phyloP scores from a whole-genome alignment of 2,329 filamentous ascomycete genomes.

The Tricladium varicosporioides region DNA sequence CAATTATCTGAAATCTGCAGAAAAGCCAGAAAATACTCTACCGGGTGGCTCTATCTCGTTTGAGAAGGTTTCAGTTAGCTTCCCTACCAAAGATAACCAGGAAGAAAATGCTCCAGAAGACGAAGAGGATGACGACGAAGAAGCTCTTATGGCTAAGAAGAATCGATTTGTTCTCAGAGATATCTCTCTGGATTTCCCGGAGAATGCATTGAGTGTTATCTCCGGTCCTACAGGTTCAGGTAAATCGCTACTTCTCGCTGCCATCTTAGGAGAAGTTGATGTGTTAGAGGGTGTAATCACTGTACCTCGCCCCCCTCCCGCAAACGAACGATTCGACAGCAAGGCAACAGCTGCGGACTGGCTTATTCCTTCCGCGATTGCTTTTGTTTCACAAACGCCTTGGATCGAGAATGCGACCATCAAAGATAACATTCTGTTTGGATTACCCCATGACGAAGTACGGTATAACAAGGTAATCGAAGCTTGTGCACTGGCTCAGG shows the following conservation, averaged over 20 bases:
- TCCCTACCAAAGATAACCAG: slow-evolving; percentile 67
- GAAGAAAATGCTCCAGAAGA: slow-evolving; percentile 45
- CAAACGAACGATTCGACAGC: slow-evolving; percentile 56
- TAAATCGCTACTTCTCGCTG: slow-evolving; percentile 72
- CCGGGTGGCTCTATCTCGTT: slow-evolving; percentile 62
- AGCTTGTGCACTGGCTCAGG: slow-evolving; percentile 72
- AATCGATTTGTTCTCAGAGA: slow-evolving; percentile 63
- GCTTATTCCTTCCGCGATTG: slow-evolving; percentile 67
- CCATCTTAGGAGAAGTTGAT: slow-evolving; percentile 75
- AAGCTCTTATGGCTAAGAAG: slow-evolving; percentile 1
- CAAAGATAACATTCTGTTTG: slow-evolving; percentile 76
- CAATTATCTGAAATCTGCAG: slow-evolving; percentile 65
- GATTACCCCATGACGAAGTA: slow-evolving; percentile 64
- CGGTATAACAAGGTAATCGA: slow-evolving; percentile 69
- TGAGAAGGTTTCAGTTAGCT: slow-evolving; percentile 66
- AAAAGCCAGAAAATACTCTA: slow-evolving; percentile 53
- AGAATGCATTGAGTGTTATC: slow-evolving; percentile 68
- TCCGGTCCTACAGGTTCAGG: slow-evolving; percentile 76
- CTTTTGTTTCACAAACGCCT: slow-evolving; percentile 73
- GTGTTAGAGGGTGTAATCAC: slow-evolving; percentile 61
- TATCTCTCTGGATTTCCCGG: slow-evolving; percentile 64
- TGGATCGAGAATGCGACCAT: slow-evolving; percentile 85
- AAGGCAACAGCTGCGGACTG: slow-evolving; percentile 62
- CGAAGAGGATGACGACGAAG: slow-evolving; percentile 2
- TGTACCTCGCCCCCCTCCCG: slow-evolving; percentile 48